Evolutionary conservation across 345 rosid species (phyloP).

Genomic region (Bruguiera parviflora): DNA sequence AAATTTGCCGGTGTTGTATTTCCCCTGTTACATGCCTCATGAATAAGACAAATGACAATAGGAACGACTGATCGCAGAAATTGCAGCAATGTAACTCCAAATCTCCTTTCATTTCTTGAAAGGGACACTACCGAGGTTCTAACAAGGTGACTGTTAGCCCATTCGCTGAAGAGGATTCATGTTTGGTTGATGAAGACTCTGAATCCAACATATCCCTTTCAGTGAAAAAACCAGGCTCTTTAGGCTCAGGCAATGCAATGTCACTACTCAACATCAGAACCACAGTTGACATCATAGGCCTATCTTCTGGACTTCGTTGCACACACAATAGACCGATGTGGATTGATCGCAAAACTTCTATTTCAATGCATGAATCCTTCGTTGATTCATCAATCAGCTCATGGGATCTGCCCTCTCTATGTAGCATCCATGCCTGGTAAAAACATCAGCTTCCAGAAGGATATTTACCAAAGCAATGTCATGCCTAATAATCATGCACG

Average conservation of each 20-base stretch:
- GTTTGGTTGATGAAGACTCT: constrained; percentile 9
- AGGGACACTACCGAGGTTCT: constrained; percentile 1
- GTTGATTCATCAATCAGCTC: constrained; percentile 2
- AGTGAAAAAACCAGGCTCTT: constrained; percentile 19
- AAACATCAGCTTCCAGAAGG: not conserved
- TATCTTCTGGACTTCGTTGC: constrained; percentile 13
- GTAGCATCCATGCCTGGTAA: constrained; percentile 13
- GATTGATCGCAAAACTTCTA: constrained; percentile 1
- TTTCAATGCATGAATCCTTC: not conserved
- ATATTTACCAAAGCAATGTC: too few relatives aligned
- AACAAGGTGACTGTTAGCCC: constrained; percentile 13
- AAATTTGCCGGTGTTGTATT: too few relatives aligned
- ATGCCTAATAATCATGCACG: too few relatives aligned
- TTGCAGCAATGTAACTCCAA: too few relatives aligned
- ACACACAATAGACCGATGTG: constrained; percentile 20
- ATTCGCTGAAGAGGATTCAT: constrained; percentile 12
- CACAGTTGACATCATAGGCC: constrained; percentile 23
- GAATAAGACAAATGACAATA: too few relatives aligned
- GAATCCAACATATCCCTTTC: constrained; percentile 7
- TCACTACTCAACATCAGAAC: constrained; percentile 18
- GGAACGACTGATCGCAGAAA: too few relatives aligned
- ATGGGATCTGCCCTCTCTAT: not conserved
- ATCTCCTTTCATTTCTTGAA: too few relatives aligned
- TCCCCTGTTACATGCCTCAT: too few relatives aligned
- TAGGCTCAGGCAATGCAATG: constrained; percentile 10